Evolutionary conservation across 192 early-diverging fungal species (phyloP).

Genomic region (Mortierella hygrophila): DNA sequence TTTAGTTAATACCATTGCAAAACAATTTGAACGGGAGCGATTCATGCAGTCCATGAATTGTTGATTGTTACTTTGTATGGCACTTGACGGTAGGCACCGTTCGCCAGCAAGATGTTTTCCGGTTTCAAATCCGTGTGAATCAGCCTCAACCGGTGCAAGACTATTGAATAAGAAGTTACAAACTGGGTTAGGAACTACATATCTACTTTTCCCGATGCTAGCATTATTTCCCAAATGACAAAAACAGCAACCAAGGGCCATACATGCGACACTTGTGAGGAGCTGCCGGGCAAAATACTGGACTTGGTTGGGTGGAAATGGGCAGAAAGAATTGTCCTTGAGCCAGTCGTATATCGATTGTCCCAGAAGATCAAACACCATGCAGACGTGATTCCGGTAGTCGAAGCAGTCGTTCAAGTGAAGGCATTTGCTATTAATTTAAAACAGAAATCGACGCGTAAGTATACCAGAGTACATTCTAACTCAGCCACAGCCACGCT

Average conservation of each 20-base stretch:
- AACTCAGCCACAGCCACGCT: background rate
- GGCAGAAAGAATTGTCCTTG: conserved; percentile 91
- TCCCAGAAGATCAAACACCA: conserved; percentile 95
- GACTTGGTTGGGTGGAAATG: conserved; percentile 91
- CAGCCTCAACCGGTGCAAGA: conserved; percentile 87
- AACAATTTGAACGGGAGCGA: background rate
- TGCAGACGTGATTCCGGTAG: conserved; percentile 94
- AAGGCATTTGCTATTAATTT: conserved; percentile 83
- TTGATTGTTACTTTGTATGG: conserved; percentile 57
- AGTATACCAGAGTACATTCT: background rate
- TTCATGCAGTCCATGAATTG: background rate
- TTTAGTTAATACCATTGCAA: background rate
- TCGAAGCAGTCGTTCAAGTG: conserved; percentile 89
- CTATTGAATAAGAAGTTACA: conserved; percentile 26
- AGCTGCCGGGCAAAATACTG: conserved; percentile 89
- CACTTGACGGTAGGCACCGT: conserved; percentile 67
- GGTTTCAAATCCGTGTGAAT: conserved; percentile 99
- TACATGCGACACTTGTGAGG: conserved; percentile 85
- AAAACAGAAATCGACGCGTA: background rate
- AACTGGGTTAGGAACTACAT: background rate
- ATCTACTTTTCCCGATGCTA: background rate
- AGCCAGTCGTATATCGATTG: conserved; percentile 95
- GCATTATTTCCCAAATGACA: background rate
- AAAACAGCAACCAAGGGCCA: background rate
- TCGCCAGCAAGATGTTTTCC: conserved; percentile 89